Evolutionary conservation across 768 basidiomycete genomes (phyloP).

Genomic region (Mrakia gelida): DNA sequence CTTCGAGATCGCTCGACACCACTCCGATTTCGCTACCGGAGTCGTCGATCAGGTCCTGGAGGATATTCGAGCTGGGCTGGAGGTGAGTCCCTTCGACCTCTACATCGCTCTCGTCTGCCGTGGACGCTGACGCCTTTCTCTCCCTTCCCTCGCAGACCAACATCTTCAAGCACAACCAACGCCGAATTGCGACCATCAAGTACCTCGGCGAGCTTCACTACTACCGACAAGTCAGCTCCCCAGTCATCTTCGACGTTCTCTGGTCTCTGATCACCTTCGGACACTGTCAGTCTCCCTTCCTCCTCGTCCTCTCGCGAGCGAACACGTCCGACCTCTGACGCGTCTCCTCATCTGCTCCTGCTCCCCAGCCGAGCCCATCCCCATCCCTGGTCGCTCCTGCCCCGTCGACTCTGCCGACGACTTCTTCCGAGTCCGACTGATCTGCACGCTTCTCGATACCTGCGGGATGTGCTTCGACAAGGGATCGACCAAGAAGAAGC

Average conservation of each 20-base stretch:
- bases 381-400: slow-evolving; percentile 68
- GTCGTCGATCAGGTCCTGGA: slow-evolving; percentile 94
- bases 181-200: slow-evolving; percentile 83
- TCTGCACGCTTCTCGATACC: slow-evolving; percentile 88
- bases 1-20: slow-evolving; percentile 89
- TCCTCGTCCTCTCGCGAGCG: neutral
- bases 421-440: slow-evolving; percentile 86
- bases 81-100: slow-evolving; percentile 45
- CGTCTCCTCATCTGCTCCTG: slow-evolving; percentile 5
- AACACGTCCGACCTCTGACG: slow-evolving; percentile 32
- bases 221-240: slow-evolving; percentile 82
- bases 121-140: neutral
- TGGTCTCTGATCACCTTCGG: slow-evolving; percentile 96
- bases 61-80: slow-evolving; percentile 81
- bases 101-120: neutral
- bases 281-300: slow-evolving; percentile 63
- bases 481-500: slow-evolving; percentile 83
- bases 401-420: slow-evolving; percentile 89
- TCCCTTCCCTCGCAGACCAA: slow-evolving; percentile 55
- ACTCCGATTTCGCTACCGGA: slow-evolving; percentile 77
- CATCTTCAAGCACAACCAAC: slow-evolving; percentile 89
- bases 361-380: slow-evolving; percentile 74
- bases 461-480: slow-evolving; percentile 98
- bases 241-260: slow-evolving; percentile 84
- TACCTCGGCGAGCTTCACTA: slow-evolving; percentile 89